Evolutionary conservation across 192 early-diverging fungal genomes (phyloP).

Genomic region (Mortierella alpina): DNA sequence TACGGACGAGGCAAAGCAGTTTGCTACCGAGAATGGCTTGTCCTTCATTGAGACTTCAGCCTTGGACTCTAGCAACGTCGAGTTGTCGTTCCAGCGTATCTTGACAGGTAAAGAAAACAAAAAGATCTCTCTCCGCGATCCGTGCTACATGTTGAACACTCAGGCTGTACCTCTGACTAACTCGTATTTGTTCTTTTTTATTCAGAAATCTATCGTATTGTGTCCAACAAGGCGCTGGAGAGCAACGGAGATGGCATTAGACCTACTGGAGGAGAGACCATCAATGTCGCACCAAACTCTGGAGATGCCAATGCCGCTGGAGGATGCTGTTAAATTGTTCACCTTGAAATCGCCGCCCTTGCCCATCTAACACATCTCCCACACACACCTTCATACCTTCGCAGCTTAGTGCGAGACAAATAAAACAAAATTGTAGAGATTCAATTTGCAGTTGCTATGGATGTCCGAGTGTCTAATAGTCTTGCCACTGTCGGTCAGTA

Average conservation of each 20-base stretch:
- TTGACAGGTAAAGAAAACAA: slow-evolving; percentile 78
- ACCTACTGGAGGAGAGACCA: slow-evolving; percentile 76
- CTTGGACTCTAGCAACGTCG: slow-evolving; percentile 96
- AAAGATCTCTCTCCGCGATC: slow-evolving; percentile 1
- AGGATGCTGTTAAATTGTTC: slow-evolving; percentile 72
- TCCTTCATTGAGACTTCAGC: slow-evolving; percentile 99
- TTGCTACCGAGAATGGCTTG: slow-evolving; percentile 94
- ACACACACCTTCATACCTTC: background rate
- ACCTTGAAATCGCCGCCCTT: background rate
- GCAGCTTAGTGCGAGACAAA: background rate
- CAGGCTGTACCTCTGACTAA: background rate
- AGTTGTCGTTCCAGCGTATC: slow-evolving; percentile 95
- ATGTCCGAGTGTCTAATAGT: no score
- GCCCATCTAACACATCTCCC: background rate
- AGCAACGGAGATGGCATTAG: slow-evolving; percentile 74
- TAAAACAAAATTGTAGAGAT: background rate
- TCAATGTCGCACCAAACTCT: slow-evolving; percentile 70
- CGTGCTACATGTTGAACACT: background rate
- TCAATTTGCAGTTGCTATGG: background rate
- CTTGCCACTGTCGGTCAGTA: no score
- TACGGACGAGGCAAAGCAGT: slow-evolving; percentile 97
- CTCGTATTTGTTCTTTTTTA: background rate
- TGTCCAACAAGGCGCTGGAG: slow-evolving; percentile 96
- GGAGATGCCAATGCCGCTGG: slow-evolving; percentile 69
- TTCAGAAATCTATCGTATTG: slow-evolving; percentile 93